These are phyloP conservation scores for Saposhnikovia divaricata DNA, from an alignment of 129 eudicot species.

Conservation along the genomic window DNA sequence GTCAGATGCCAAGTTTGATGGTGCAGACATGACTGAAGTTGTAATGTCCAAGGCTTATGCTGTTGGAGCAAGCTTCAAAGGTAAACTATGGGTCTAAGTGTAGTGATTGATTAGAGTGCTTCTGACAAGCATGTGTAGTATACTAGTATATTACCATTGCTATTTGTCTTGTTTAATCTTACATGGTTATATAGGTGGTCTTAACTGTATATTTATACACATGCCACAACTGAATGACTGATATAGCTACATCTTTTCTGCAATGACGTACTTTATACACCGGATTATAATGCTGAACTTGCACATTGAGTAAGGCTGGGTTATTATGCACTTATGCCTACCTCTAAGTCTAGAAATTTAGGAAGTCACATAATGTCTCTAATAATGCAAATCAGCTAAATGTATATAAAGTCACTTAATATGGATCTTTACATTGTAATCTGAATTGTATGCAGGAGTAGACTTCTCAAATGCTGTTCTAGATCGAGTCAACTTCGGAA, in stretches of 20 bases:
- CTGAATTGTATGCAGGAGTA: conserved; percentile 40
- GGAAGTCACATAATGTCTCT: not conserved
- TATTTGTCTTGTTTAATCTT: not conserved
- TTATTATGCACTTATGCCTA: not conserved
- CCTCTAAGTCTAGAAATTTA: not conserved
- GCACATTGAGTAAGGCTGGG: not conserved
- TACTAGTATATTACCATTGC: not conserved
- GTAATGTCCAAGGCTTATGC: conserved; percentile 99
- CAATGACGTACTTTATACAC: not conserved
- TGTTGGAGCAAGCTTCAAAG: conserved; percentile 91
- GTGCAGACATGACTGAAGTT: conserved; percentile 98
- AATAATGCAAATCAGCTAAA: not conserved
- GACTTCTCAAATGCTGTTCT: conserved; percentile 92
- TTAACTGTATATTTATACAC: not conserved
- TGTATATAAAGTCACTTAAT: not conserved
- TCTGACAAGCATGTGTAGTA: not conserved
- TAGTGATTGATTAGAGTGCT: not conserved
- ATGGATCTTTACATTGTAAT: not conserved
- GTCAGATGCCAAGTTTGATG: conserved; percentile 96
- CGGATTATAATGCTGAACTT: not conserved
- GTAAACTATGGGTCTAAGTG: conserved; percentile 25
- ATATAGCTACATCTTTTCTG: not conserved
- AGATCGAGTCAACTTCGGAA: conserved; percentile 75
- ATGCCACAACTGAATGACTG: not conserved
- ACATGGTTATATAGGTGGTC: not conserved